Evolutionary conservation across 202 grass and related monocot genomes (phyloP), one percentile per base, ranked within the genome.

Genomic region (Zizania palustris): DNA sequence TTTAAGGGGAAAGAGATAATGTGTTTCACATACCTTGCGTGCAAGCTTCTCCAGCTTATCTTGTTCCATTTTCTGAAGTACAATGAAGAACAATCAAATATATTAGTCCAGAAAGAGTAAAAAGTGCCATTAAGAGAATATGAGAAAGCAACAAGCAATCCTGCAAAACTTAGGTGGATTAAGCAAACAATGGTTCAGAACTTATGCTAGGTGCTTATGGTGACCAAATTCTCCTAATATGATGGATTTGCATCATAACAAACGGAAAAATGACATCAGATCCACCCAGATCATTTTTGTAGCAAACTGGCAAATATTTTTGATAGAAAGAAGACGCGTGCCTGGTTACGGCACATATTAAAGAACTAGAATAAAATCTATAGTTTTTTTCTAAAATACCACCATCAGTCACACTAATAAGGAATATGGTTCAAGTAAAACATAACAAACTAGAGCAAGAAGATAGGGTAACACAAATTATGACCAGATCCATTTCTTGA

Each of bases 41-140:
- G 87, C 95, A 60, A 85, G 68, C 83, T 94, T 97, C 74, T 88
- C 86, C 60, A 92, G 73, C 82, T 92, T 97, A 15, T 97, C 95
- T 72, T 90, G 82, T 63, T 97, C 95, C 89, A 88, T 83, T 92
- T 94, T 92, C 95, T 97, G 89, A 84, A 92, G 60, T 74, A 28
- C 69, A 28, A 3, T 55, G 7, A 55, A 55, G n/a, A 55, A 55
- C n/a, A 55, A 9, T 55, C 51, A 55, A 12, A 55, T 55, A 20
- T 20, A 55, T 55, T 55, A 55, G n/a, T 19, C 51, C 16, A 20
- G 7, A 16, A 55, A 55, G n/a, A 55, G 51, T 20, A 20, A 19
- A 9, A 55, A 55, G 51, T 20, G n/a, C 3, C 9, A 70, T 16
- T 21, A 80, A 57, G 14, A 45, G 51, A 4, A 12, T 65, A 65